phyloP scores from a whole-genome alignment of 1,284 basidiomycete species.

The Ustilago loliicola region DNA sequence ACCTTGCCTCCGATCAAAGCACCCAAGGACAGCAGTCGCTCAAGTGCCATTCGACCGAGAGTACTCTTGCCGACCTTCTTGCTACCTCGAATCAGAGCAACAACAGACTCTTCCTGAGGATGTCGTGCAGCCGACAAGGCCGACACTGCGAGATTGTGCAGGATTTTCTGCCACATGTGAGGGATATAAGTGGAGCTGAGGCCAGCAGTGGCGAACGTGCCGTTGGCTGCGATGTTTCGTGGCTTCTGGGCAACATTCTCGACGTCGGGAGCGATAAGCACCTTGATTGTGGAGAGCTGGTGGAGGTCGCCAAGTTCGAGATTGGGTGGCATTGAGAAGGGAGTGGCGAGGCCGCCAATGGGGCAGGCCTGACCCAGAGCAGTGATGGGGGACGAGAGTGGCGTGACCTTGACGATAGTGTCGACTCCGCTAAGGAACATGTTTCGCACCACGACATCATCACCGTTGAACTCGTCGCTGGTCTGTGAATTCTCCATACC shows the following conservation, averaged over 20 bases:
- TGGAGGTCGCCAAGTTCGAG: constrained; percentile 28
- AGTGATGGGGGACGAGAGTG: constrained; percentile 32
- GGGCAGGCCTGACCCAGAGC: constrained; percentile 39
- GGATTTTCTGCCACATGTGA: constrained; percentile 36
- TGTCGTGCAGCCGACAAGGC: constrained; percentile 31
- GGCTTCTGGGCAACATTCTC: constrained; percentile 17
- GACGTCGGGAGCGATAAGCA: constrained; percentile 29
- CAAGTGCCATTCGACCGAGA: constrained; percentile 81
- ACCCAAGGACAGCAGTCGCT: constrained; percentile 75
- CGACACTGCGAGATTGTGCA: constrained; percentile 20
- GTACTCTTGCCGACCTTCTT: constrained; percentile 92
- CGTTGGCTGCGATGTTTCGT: constrained; percentile 12
- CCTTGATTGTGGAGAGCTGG: constrained; percentile 36
- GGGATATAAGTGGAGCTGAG: constrained; percentile 48
- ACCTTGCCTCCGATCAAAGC: constrained; percentile 76
- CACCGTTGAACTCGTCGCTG: background rate
- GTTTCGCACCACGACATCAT: background rate
- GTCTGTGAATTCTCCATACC: background rate
- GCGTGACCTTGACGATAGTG: constrained; percentile 36
- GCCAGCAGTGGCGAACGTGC: constrained; percentile 20
- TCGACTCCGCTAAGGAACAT: constrained; percentile 12
- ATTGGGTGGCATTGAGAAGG: constrained; percentile 32
- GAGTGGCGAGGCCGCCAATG: constrained; percentile 35
- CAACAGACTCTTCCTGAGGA: constrained; percentile 43
- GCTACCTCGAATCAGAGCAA: constrained; percentile 81